A percentile compares a stretch with the other conserved stretches of the same genome.
Evolutionary conservation across 208 protist species (phyloP).

Genomic region (Trypanosomatidae sp.): DNA sequence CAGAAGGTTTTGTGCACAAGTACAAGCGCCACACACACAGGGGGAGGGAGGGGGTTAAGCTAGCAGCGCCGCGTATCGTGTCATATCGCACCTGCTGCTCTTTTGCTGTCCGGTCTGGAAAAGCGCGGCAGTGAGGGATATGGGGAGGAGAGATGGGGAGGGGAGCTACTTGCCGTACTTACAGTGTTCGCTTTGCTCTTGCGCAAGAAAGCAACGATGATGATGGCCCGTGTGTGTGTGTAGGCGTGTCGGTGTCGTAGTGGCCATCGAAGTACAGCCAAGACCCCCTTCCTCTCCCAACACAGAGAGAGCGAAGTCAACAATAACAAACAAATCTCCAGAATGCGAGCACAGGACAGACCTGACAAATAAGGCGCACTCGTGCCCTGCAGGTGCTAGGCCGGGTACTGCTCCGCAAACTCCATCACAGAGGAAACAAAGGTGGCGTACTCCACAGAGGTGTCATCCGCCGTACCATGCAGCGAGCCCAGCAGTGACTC

Average conservation of each 20-base stretch:
- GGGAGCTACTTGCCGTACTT: not conserved
- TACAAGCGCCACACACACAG: not conserved
- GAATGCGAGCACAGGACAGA: not conserved
- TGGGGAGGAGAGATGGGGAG: not conserved
- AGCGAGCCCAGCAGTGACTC: not conserved
- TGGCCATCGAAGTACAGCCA: too few species aligned
- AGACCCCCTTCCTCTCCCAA: too few species aligned
- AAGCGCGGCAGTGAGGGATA: not conserved
- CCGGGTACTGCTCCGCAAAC: conserved; percentile 5
- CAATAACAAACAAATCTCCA: not conserved
- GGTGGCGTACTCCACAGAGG: conserved; percentile 30
- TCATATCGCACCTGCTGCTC: not conserved
- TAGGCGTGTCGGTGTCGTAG: not conserved
- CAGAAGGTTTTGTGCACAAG: not conserved
- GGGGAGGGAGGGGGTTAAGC: not conserved
- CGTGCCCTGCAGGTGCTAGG: not conserved
- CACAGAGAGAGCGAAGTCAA: not conserved
- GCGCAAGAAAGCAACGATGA: not conserved
- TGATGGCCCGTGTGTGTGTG: not conserved
- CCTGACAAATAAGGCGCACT: not conserved
- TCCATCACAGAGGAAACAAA: conserved; percentile 34
- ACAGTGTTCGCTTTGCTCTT: not conserved
- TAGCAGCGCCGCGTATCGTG: not conserved
- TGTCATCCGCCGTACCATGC: conserved; percentile 4
- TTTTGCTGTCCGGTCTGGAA: not conserved